Percentiles rank a stretch among this genome's conserved stretches.
Conservation (phyloP, 2,329 filamentous ascomycete species). For the Dactylella cylindrospora region DNA sequence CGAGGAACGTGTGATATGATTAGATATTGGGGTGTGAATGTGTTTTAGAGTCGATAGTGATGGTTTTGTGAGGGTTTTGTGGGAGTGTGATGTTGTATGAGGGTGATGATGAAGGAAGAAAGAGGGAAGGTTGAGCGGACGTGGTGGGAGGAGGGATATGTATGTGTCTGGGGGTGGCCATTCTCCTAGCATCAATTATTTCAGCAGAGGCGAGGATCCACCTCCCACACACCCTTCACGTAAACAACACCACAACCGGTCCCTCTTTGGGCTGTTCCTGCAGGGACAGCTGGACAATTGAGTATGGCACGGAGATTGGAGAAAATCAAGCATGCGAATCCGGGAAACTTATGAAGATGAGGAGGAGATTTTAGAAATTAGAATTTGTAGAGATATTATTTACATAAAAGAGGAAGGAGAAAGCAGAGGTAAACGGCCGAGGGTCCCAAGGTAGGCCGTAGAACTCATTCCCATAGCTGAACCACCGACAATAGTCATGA, state of each 20-base stretch:
- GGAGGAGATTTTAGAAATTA: too few species aligned
- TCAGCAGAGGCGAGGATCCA: conserved; percentile 45
- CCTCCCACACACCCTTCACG: conserved; percentile 25
- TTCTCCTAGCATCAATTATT: conserved; percentile 44
- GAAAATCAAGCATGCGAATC: too few species aligned
- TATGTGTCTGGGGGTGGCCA: conserved; percentile 44
- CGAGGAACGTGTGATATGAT: not conserved
- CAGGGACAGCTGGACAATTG: too few species aligned
- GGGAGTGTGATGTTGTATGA: conserved; percentile 9
- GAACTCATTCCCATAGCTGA: too few species aligned
- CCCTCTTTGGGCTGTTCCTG: too few species aligned
- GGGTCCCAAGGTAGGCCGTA: too few species aligned
- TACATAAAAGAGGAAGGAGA: too few species aligned
- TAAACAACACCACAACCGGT: conserved; percentile 41
- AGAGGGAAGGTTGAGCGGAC: conserved; percentile 41
- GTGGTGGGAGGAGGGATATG: conserved; percentile 44
- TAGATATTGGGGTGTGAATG: not conserved
- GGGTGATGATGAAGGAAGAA: conserved; percentile 42
- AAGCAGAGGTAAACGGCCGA: too few species aligned
- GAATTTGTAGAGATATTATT: too few species aligned
- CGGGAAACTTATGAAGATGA: too few species aligned
- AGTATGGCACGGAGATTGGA: too few species aligned
- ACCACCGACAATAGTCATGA: too few species aligned
- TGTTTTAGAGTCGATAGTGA: conserved; percentile 6
- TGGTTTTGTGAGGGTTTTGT: conserved; percentile 17